Base-by-base conservation (phyloP, 2,329 filamentous ascomycete species). In the Helicocarpus griseus region DNA sequence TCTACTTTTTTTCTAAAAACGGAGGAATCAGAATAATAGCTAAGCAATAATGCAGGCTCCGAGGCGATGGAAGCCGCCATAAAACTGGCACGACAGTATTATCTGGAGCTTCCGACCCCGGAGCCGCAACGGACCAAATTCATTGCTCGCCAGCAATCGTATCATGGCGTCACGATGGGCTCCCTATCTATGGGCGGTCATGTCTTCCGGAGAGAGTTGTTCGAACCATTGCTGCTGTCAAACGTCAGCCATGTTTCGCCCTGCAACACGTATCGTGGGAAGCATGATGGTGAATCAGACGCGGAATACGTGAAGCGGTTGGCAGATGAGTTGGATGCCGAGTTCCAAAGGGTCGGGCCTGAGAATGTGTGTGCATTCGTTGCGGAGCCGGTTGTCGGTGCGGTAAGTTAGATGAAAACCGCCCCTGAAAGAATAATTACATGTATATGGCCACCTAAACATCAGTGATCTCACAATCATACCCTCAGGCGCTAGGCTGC, bases 381-480 rank as follows among this genome's bases (percentile, higher is more conserved):
- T 22, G 82, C 83, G 1, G 86, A 90, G 65, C 82, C 86, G 0
- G 76, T 90, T 1, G 84, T 86, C 13, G 84, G 85, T 2, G 81
- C 84, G 5, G 79, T 85, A 74, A 67, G 76, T 72, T 11, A 26
- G 33, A 8, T 13, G n/a, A n/a, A n/a, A n/a, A n/a, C 5, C 8
- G 22, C 24, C 0, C n/a, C n/a, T 28, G 4, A 4, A 17, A 26
- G 8, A 26, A 19, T 8, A 9, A 28, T 28, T 9, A n/a, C 24
- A 14, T 19, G 9, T n/a, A n/a, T n/a, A n/a, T n/a, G n/a, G n/a
- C n/a, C n/a, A n/a, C n/a, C n/a, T n/a, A n/a, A 28, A 19, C 14
- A 28, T 22, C 7, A 29, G 22, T 29, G 26, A 44, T 5, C 26
- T 29, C 22, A 28, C n/a, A 21, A 4, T 8, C 9, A 9, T 19